phyloP scores from a whole-genome alignment of 768 basidiomycete genomes.

The Lentinula raphanica region DNA sequence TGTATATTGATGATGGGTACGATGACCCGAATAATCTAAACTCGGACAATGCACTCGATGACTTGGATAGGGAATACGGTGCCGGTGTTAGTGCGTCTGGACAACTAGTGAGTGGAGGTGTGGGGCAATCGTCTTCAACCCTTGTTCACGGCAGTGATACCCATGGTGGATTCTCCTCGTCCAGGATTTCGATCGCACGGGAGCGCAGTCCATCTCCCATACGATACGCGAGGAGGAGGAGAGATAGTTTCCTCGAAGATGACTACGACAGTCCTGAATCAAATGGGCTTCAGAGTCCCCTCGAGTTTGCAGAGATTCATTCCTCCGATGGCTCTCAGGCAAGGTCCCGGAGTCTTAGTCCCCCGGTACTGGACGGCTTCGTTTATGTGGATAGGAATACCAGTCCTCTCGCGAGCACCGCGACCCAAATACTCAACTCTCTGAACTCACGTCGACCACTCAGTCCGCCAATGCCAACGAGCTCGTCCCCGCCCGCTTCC shows the following conservation, averaged over 20 bases:
- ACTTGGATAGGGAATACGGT: background rate
- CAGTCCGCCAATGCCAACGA: background rate
- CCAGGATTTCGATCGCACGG: background rate
- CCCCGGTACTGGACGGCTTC: background rate
- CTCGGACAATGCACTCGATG: background rate
- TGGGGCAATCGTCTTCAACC: background rate
- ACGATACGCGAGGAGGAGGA: conserved; percentile 2
- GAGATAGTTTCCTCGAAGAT: conserved; percentile 3
- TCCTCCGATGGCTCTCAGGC: background rate
- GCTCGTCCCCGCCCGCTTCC: background rate
- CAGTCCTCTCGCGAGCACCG: background rate
- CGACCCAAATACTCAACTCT: background rate
- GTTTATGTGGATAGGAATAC: background rate
- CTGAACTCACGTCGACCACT: background rate
- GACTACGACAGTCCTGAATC: background rate
- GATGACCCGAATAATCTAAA: background rate
- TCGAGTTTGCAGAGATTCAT: background rate
- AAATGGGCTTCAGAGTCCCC: background rate
- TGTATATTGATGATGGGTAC: conserved; percentile 7
- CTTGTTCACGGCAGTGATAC: background rate
- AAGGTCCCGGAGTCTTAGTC: background rate
- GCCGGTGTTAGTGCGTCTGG: background rate
- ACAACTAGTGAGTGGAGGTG: background rate
- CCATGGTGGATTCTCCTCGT: background rate
- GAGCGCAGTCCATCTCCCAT: conserved; percentile 4